A percentile compares a stretch with the other conserved stretches of the same genome.
phyloP scores from a whole-genome alignment of 1,139 yeast genomes.

The Pichia sp. region DNA sequence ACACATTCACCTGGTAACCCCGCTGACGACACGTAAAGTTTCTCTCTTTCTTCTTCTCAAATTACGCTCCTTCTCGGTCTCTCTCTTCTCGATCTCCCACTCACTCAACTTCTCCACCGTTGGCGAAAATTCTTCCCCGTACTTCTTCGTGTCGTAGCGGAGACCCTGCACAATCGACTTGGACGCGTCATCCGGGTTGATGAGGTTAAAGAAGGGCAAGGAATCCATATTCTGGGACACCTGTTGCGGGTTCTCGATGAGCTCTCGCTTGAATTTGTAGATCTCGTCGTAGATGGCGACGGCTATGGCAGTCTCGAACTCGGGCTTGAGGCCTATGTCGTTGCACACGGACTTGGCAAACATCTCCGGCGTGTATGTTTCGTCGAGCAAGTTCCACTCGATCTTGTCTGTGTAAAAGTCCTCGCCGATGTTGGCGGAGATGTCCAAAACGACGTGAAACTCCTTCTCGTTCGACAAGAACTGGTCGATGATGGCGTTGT shows the following conservation, averaged over 20 bases:
- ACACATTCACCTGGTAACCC: conserved; percentile 9
- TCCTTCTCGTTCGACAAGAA: conserved; percentile 53
- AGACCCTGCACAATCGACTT: conserved; percentile 47
- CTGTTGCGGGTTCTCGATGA: conserved; percentile 70
- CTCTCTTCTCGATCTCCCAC: conserved; percentile 92
- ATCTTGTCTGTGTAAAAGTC: conserved; percentile 86
- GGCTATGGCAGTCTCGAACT: conserved; percentile 86
- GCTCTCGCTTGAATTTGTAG: conserved; percentile 73
- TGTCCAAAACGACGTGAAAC: conserved; percentile 70
- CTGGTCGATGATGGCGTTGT: conserved; percentile 31
- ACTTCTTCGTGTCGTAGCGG: conserved; percentile 52
- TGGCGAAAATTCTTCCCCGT: conserved; percentile 87
- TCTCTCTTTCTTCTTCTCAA: conserved; percentile 90
- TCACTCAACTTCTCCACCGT: conserved; percentile 79
- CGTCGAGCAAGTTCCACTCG: conserved; percentile 83
- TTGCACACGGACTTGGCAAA: conserved; percentile 80
- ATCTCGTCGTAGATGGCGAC: conserved; percentile 81
- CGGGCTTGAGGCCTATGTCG: conserved; percentile 80
- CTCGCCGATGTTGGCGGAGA: conserved; percentile 80
- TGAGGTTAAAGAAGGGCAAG: conserved; percentile 36
- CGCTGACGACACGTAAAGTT: conserved; percentile 49
- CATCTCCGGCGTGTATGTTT: conserved; percentile 69
- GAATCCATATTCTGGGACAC: conserved; percentile 32
- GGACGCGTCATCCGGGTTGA: conserved; percentile 36
- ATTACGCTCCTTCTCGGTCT: conserved; percentile 90